Evolutionary conservation across 441 rosid genomes (phyloP).

Genomic region (Adansonia grandidieri): DNA sequence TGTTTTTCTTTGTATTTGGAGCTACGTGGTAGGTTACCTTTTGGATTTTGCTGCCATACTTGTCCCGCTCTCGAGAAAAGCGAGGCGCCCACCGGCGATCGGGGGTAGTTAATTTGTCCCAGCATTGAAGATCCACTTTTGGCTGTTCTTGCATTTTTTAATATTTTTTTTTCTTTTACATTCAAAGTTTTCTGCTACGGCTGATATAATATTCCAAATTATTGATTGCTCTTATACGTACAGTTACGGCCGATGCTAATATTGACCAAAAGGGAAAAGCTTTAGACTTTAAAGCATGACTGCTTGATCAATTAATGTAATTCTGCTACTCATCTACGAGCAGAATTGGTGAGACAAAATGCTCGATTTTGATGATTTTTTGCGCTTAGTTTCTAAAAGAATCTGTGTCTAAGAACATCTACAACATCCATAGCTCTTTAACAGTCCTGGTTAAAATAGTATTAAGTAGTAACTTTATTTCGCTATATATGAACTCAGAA

Average conservation of each 20-base stretch:
- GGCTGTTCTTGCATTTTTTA: constrained; percentile 3
- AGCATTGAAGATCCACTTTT: background rate
- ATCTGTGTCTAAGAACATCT: background rate
- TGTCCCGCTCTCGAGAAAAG: background rate
- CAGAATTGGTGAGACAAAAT: constrained; percentile 35
- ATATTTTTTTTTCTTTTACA: background rate
- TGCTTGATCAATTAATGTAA: background rate
- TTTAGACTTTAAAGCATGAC: background rate
- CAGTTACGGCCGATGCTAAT: background rate
- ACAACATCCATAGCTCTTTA: no score
- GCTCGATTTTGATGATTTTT: background rate
- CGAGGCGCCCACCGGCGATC: background rate
- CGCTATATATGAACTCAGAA: background rate
- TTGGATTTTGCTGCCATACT: background rate
- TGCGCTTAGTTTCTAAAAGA: background rate
- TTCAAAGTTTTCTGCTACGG: background rate
- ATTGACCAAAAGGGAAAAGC: background rate
- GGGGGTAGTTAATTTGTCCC: constrained; percentile 16
- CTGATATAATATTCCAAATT: background rate
- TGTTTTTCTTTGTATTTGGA: constrained; percentile 14
- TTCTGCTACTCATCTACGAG: background rate
- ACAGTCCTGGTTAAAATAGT: background rate
- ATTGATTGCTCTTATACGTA: background rate
- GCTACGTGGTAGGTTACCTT: constrained; percentile 2
- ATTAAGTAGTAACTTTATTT: background rate